Percentiles rank a stretch among this genome's conserved stretches.
These are phyloP conservation scores for Plasmodium cynomolgi DNA, from an alignment of 169 alveolate species.

Conservation along the genomic window DNA sequence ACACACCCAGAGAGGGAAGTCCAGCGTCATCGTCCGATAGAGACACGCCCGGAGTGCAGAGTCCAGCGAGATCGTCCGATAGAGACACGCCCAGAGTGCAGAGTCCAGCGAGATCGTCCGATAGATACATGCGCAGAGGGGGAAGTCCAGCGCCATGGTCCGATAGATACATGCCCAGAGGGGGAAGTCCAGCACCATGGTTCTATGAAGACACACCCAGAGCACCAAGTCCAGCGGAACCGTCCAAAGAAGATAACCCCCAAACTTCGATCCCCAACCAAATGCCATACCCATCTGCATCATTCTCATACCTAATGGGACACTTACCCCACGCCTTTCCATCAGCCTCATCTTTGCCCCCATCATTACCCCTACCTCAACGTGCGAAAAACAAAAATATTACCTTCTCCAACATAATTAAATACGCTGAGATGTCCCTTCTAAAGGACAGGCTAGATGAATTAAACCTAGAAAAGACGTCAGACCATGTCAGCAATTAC, in stretches of 20 bases:
- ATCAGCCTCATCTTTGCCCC: neutral
- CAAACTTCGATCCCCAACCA: neutral
- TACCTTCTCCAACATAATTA: conserved; percentile 32
- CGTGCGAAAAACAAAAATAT: neutral
- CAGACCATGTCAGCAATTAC: neutral
- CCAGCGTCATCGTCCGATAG: neutral
- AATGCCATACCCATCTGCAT: neutral
- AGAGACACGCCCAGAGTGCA: neutral
- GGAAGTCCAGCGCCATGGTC: neutral
- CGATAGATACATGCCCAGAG: neutral
- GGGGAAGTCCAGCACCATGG: neutral
- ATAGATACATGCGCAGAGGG: neutral
- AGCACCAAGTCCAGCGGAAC: neutral
- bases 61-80: neutral
- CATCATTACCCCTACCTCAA: neutral
- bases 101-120: neutral
- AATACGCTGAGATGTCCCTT: conserved; percentile 9
- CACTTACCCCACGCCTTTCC: neutral
- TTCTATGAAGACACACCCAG: neutral
- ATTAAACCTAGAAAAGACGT: neutral
- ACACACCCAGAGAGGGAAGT: neutral
- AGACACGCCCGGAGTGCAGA: neutral
- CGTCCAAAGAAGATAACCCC: neutral
- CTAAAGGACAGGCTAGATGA: neutral
- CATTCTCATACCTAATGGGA: neutral